These are phyloP conservation scores for Mortierella polycephala DNA, from an alignment of 371 early-diverging fungal species.

Conservation along the genomic window DNA sequence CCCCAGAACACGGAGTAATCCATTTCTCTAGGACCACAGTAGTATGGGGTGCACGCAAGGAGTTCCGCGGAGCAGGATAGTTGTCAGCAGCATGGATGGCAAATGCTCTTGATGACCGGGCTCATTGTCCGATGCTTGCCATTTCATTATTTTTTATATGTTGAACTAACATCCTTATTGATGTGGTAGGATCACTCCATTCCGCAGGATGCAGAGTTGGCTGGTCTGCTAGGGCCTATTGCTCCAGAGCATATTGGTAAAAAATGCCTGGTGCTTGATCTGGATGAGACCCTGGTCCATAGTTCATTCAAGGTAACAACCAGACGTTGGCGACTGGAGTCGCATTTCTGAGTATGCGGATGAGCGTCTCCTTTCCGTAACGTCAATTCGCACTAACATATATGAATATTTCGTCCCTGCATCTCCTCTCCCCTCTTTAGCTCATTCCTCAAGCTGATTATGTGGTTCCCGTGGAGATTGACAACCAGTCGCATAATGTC, in stretches of 20 bases:
- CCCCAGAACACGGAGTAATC: too few species aligned
- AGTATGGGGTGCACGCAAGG: too few species aligned
- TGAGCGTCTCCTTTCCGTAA: too few species aligned
- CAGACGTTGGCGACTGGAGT: too few species aligned
- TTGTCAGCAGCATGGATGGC: too few species aligned
- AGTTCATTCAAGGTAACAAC: slow-evolving; percentile 76
- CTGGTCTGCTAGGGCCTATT: slow-evolving; percentile 54
- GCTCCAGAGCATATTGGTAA: slow-evolving; percentile 66
- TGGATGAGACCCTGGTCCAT: slow-evolving; percentile 89
- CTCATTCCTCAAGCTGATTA: slow-evolving; percentile 86
- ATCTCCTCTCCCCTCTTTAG: slow-evolving; percentile 39
- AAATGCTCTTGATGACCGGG: slow-evolving; percentile 9
- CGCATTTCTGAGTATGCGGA: too few species aligned
- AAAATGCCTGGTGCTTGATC: slow-evolving; percentile 89
- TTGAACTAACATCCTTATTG: not conserved
- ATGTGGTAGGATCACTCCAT: slow-evolving; percentile 24
- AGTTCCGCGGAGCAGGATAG: too few species aligned
- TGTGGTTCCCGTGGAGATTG: slow-evolving; percentile 91
- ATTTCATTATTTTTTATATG: slow-evolving; percentile 5
- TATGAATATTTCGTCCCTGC: not conserved
- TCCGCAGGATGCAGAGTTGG: slow-evolving; percentile 35
- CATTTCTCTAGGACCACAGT: too few species aligned
- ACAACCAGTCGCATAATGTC: slow-evolving; percentile 90
- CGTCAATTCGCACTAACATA: too few species aligned
- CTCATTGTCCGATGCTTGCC: slow-evolving; percentile 2